Conservation (phyloP, 2,329 filamentous ascomycete species). For the Hypoxylon sp. region DNA sequence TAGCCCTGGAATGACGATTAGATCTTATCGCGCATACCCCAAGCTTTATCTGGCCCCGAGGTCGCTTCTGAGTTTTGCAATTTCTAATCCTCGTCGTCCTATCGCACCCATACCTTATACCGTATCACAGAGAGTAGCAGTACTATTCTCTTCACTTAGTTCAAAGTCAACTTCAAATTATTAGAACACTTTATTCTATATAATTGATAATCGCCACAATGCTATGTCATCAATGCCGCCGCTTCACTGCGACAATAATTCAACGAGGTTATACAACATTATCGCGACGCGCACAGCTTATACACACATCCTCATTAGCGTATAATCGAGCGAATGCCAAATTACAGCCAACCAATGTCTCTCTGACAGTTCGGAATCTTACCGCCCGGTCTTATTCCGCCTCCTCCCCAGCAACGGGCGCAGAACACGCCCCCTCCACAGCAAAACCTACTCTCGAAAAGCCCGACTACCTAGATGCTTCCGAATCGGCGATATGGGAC, state of each 20-base stretch:
- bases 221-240: constrained; percentile 47
- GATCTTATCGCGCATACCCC: constrained; percentile 14
- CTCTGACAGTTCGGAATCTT: constrained; percentile 1
- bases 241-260: constrained; percentile 42
- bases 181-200: not conserved
- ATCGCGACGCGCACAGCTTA: constrained; percentile 27
- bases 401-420: constrained; percentile 40
- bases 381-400: constrained; percentile 48
- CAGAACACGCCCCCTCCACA: constrained; percentile 47
- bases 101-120: constrained; percentile 2
- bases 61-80: constrained; percentile 7
- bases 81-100: constrained; percentile 11
- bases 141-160: not conserved
- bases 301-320: constrained; percentile 19
- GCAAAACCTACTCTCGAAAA: constrained; percentile 54
- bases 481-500: constrained; percentile 73
- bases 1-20: constrained; percentile 24
- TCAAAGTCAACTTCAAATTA: not conserved
- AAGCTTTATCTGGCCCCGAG: not conserved
- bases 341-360: constrained; percentile 1
- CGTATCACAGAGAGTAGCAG: not conserved
- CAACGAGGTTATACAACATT: constrained; percentile 36
- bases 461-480: constrained; percentile 67
- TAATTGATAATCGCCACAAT: constrained; percentile 27
- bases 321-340: constrained; percentile 18